Percentiles rank a stretch among this genome's conserved stretches.
Conservation (phyloP, 495 filamentous ascomycete genomes). For the Penicillium atrosanguineum region DNA sequence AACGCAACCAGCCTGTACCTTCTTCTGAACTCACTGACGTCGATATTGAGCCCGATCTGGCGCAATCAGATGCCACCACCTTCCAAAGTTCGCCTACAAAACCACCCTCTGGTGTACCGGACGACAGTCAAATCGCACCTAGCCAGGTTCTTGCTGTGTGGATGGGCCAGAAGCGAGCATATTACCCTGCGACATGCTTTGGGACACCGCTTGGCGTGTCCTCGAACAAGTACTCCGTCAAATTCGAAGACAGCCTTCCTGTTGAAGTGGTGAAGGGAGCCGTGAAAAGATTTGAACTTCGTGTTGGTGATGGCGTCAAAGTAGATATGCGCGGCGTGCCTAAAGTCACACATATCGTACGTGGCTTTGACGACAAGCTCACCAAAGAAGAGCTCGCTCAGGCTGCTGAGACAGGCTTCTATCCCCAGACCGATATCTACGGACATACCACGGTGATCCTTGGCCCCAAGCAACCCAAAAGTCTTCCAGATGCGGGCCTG, state of each 20-base stretch:
- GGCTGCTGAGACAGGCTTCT: conserved; percentile 22
- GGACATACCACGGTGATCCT: conserved; percentile 44
- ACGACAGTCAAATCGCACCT: conserved; percentile 31
- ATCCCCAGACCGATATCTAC: conserved; percentile 46
- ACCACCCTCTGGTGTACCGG: not conserved
- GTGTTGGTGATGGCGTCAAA: conserved; percentile 49
- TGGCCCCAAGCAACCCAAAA: conserved; percentile 46
- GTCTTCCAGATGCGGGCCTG: conserved; percentile 35
- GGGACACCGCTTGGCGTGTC: conserved; percentile 38
- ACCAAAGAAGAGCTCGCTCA: conserved; percentile 31
- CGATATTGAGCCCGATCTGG: conserved; percentile 8
- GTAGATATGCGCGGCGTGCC: conserved; percentile 47
- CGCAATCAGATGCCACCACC: conserved; percentile 7
- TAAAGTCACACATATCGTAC: conserved; percentile 46
- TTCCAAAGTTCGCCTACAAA: conserved; percentile 11
- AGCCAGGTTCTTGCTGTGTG: conserved; percentile 52
- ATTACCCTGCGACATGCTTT: conserved; percentile 51
- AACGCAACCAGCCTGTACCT: conserved; percentile 7
- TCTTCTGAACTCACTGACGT: conserved; percentile 18
- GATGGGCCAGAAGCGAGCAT: conserved; percentile 48
- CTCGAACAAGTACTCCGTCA: conserved; percentile 41
- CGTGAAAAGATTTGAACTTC: conserved; percentile 49
- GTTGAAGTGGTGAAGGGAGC: conserved; percentile 41
- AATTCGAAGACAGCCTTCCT: conserved; percentile 45
- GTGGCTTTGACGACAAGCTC: conserved; percentile 42